Base-by-base conservation (phyloP, 768 basidiomycete species). In the Royoungia palumana region DNA sequence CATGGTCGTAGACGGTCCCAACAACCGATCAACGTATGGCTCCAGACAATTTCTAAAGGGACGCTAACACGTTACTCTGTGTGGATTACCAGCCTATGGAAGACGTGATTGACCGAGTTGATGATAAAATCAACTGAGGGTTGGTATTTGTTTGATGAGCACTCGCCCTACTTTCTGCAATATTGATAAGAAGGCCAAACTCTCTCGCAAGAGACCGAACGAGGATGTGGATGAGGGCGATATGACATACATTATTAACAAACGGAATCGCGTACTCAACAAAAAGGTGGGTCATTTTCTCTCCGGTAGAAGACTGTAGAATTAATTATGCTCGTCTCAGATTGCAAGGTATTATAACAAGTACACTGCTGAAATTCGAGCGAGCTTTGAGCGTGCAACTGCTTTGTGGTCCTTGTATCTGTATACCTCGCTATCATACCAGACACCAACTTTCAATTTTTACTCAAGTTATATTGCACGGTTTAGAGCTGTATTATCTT, bases 171-270 rank as follows among this genome's bases (percentile, higher is more conserved):
- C 25, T 24, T 44, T 27, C 27, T 46, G 4, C 57, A 94, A 92
- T 59, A 82, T 93, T 58, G 91, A 94, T 73, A 89, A 91, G 75
- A 87, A 90, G 67, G 76, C 80, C 62, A 94, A 89, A 62, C 91
- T 92, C 72, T 93, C 89, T 35, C 79, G 93, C 56, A 95, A 95
- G 71, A 81, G 78, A 57, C 80, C 75, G 66, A 93, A 95, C 73
- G 94, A 97, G 60, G 89, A 90, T 44, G 94, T 97, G 60, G 89
- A 90, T 44, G 87, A 94, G 52, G 94, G 90, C 46, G 94, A 97
- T 58, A 89, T 99, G 68, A 98, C 94, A 6, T 99, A 98, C 66
- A 99, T 99, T n/a, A n/a, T n/a, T 80, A 99, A 99, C 76, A 92
- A 98, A 70, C 86, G 88, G 69, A 94, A 97, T 70, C 82, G 92